These are phyloP conservation scores for Funneliformis geosporum DNA, from an alignment of 192 early-diverging fungal genomes.

Conservation along the genomic window DNA sequence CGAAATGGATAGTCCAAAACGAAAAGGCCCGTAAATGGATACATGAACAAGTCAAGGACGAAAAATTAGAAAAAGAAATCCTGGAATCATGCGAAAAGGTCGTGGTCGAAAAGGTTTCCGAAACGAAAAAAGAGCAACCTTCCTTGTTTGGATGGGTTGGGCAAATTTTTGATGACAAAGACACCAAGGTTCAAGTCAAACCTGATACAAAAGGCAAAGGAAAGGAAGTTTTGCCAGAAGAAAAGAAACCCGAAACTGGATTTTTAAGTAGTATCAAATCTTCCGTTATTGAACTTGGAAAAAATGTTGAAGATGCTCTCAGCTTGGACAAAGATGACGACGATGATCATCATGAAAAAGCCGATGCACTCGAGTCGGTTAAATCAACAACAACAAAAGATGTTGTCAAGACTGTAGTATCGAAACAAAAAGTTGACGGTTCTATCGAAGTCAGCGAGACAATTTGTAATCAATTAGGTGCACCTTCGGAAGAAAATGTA, in stretches of 20 bases:
- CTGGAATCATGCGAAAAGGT: neutral
- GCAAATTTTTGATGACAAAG: too few relatives aligned
- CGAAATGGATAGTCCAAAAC: neutral
- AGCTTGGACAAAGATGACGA: neutral
- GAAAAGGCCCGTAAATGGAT: neutral
- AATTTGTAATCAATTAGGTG: neutral
- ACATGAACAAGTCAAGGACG: neutral
- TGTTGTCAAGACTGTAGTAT: neutral
- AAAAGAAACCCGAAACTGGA: too few relatives aligned
- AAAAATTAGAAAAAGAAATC: neutral
- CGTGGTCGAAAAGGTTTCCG: neutral
- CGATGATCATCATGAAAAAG: neutral
- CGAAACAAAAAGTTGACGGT: constrained; percentile 1
- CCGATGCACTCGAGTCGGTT: neutral
- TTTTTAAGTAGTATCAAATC: neutral
- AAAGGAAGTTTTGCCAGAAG: too few relatives aligned
- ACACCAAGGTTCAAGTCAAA: too few relatives aligned
- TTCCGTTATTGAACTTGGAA: neutral
- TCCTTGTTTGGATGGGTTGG: too few relatives aligned
- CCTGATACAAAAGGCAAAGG: too few relatives aligned
- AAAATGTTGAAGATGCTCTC: neutral
- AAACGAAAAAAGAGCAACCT: too few relatives aligned
- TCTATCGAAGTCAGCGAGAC: neutral
- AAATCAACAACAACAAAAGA: neutral
- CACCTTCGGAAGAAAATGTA: neutral